Base-by-base conservation (phyloP, 257 asterid genomes). In the Lithospermum erythrorhizon region DNA sequence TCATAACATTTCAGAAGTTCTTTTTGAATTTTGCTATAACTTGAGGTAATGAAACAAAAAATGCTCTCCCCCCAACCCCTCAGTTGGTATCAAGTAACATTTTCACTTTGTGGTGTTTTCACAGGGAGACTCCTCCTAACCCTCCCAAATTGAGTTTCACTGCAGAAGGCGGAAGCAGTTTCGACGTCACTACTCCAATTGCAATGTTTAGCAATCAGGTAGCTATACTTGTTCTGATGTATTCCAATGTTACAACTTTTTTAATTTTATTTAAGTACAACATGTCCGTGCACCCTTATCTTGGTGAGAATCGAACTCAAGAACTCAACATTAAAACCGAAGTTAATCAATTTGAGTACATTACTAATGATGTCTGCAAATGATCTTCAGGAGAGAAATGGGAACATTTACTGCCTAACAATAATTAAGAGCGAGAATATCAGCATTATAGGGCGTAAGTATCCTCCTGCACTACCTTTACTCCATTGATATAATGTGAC, bases 381-480 rank as follows among this genome's bases (percentile, higher is more conserved):
- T 53, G 27, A 23, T 53, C 63, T 69, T 62, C 86, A 86, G 91
- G 83, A 56, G 60, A 25, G 63, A 1, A 60, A 81, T 52, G 83
- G 83, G 48, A 27, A 11, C 35, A 76, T 82, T 11, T 93, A 74
- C 63, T 93, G 99, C 67, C 74, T 93, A 75, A 94, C 89, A 70
- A 29, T 93, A 10, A 81, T 89, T 77, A 84, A 78, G 73, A 89
- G 96, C 53, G 81, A 55, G 59, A 87, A 87, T 69, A 56, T 93
- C 17, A 76, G 90, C 84, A 83, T 93, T 71, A 86, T 89, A 72
- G 99, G 99, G 71, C 96, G 99, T 93, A 75, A 93, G 99, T 84
- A 75, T 58, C 29, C 14, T 24, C 18, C n/a, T 18, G 32, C 27
- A 56, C 35, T 56, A 56, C 0, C 24, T 56, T 20, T 13, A 2